These are phyloP conservation scores for Tylopilus sp. DNA, from an alignment of 768 basidiomycete species.

Conservation along the genomic window DNA sequence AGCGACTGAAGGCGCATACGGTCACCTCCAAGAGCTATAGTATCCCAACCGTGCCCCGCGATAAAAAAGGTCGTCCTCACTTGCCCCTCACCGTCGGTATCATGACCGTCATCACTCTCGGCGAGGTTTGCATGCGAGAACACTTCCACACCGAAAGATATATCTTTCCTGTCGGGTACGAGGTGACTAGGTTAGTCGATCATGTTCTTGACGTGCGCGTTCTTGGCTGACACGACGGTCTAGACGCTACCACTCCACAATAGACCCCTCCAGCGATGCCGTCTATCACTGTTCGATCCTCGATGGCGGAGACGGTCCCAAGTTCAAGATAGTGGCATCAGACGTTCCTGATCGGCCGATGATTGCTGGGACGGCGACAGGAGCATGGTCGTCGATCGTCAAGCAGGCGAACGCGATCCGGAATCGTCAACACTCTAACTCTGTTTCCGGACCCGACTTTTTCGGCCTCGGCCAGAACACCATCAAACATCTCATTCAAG, in stretches of 20 bases:
- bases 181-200: conserved; percentile 62
- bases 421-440: conserved; percentile 80
- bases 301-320: conserved; percentile 81
- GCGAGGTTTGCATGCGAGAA: conserved; percentile 75
- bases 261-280: conserved; percentile 61
- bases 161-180: conserved; percentile 86
- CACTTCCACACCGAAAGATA: conserved; percentile 87
- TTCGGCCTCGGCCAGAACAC: conserved; percentile 85
- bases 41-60: conserved; percentile 77
- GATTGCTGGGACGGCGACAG: conserved; percentile 83
- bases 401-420: conserved; percentile 79
- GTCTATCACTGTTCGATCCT: conserved; percentile 82
- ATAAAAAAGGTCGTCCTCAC: conserved; percentile 65
- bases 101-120: conserved; percentile 76
- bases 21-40: conserved; percentile 73
- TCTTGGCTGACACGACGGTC: conserved; percentile 2
- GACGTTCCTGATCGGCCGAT: conserved; percentile 70
- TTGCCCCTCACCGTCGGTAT: conserved; percentile 82
- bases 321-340: conserved; percentile 77
- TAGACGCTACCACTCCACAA: conserved; percentile 77
- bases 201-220: background rate
- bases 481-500: conserved; percentile 88
- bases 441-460: conserved; percentile 86
- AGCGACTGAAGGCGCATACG: conserved; percentile 76
- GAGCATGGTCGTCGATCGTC: conserved; percentile 83